Conservation (phyloP, 2,329 filamentous ascomycete genomes). For the Chaetoscypha palmicola region DNA sequence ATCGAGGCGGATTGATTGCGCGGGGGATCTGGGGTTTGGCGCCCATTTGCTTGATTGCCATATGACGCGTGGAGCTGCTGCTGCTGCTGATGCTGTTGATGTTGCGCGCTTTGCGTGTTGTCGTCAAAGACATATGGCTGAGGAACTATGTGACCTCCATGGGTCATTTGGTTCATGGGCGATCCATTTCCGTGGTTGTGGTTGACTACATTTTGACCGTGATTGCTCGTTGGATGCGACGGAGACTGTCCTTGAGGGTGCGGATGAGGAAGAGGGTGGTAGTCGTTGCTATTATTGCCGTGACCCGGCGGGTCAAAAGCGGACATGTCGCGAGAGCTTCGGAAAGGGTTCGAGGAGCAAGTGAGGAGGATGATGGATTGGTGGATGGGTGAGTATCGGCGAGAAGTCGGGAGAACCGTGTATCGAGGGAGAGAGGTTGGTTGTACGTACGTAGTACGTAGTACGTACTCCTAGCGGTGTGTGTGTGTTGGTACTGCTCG, state of each 20-base stretch:
- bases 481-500: too few relatives aligned
- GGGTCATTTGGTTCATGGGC: slow-evolving; percentile 5
- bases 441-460: too few relatives aligned
- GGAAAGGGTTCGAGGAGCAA: neutral
- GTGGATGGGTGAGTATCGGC: slow-evolving; percentile 12
- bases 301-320: slow-evolving; percentile 13
- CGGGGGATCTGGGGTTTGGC: slow-evolving; percentile 11
- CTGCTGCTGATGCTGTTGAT: slow-evolving; percentile 9
- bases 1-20: neutral
- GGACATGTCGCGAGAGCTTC: slow-evolving; percentile 8
- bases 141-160: neutral
- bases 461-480: too few relatives aligned
- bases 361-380: neutral
- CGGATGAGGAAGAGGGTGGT: neutral
- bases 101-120: slow-evolving; percentile 1
- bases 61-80: slow-evolving; percentile 11
- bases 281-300: slow-evolving; percentile 5
- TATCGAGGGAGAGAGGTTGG: neutral
- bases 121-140: slow-evolving; percentile 2
- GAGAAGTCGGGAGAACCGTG: slow-evolving; percentile 18
- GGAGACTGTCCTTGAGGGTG: neutral
- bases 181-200: neutral
- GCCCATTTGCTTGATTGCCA: slow-evolving; percentile 16
- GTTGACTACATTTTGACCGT: neutral
- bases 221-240: neutral